Base-by-base conservation (phyloP, 352 stramenopile species). In the Pythium grandisporangium region DNA sequence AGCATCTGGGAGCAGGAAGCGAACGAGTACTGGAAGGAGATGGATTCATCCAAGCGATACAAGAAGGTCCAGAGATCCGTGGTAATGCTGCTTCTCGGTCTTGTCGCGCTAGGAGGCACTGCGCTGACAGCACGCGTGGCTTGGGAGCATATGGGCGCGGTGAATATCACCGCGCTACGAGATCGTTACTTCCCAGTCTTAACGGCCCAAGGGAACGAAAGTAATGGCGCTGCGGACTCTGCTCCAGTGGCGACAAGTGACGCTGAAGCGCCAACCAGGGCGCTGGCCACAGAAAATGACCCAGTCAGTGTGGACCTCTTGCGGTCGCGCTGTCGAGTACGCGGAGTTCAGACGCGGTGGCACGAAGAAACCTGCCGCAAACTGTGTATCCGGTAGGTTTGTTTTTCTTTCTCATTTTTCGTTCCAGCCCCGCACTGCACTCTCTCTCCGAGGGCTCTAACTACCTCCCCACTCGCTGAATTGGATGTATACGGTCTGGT, bases 311-410 rank as follows among this genome's bases (percentile, higher is more conserved):
- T 65, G 5, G 68, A 81, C 27, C 30, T 72, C 13, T 37, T 87
- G 13, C 74, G 70, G 4, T 61, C 70, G 6, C 57, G 53, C 6
- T 87, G 74, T 35, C 69, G 74, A 1, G 68, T 83, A 6, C 63
- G 64, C 3, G 74, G 70, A 6, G 74, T 87, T 26, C 70, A 83
- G 46, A 70, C 70, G 5, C 59, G 69, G 17, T 87, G 70, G 70
- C 74, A 87, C 38, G 70, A 87, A 44, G 70, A 87, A 43, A 83
- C 62, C 13, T 87, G 74, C 34, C 57, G 66, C 33, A 82, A 76
- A 47, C 57, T 84, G 17, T 86, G 73, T 29, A 41, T 63, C 19
- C 51, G 68, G 68, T 83, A 42, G 21, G 56, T 48, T 5, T 16
- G 35, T 4, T 36, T 12, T 23, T 11, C 13, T 32, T 14, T 14